phyloP scores from a whole-genome alignment of 345 rosid genomes.

The Excoecaria agallocha region DNA sequence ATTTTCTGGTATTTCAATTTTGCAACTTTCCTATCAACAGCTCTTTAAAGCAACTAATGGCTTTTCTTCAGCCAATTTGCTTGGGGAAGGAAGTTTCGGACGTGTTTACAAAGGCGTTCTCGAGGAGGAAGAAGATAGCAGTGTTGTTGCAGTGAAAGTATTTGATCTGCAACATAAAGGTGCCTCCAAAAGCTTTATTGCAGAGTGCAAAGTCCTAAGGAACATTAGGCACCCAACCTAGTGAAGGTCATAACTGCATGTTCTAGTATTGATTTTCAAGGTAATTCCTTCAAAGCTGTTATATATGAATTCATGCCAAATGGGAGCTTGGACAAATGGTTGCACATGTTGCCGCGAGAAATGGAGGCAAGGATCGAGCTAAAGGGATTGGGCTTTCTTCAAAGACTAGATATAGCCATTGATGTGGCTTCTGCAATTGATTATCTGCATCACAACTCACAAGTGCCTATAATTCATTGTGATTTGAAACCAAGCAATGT shows the following conservation, averaged over 20 bases:
- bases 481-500: slow-evolving; percentile 25
- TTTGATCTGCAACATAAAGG: neutral
- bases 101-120: slow-evolving; percentile 1
- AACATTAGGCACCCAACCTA: neutral
- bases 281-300: no score
- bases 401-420: slow-evolving; percentile 18
- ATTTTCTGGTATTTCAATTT: neutral
- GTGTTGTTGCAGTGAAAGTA: neutral
- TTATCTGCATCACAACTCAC: slow-evolving; percentile 2
- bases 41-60: slow-evolving; percentile 25
- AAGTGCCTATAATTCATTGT: slow-evolving; percentile 20
- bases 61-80: slow-evolving; percentile 24
- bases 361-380: no score
- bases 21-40: slow-evolving; percentile 21
- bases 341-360: no score
- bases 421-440: slow-evolving; percentile 12
- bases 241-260: neutral
- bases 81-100: slow-evolving; percentile 30
- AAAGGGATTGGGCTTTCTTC: slow-evolving; percentile 16
- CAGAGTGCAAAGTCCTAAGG: neutral
- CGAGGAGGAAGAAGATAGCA: neutral
- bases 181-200: slow-evolving; percentile 1
- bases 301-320: no score
- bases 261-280: no score
- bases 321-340: no score